Evolutionary conservation across 495 filamentous ascomycete genomes (phyloP), one percentile per base, ranked within the genome.

Genomic region (Annulohypoxylon bovei): DNA sequence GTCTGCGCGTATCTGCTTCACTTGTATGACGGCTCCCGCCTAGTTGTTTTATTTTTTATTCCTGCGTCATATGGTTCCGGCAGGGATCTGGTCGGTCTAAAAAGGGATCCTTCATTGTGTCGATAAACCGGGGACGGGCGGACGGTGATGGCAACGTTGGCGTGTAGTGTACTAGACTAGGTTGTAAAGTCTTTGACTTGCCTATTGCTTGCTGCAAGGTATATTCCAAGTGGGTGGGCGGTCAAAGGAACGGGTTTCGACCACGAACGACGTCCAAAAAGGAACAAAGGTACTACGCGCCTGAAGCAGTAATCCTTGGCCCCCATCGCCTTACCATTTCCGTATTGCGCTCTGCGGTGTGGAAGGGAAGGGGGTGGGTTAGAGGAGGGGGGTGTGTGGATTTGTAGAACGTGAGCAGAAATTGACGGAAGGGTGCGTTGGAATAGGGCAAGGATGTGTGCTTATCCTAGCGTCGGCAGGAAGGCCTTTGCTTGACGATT

Each of bases 21-120:
- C 74, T 56, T 75, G 76, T 74, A 78, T 76, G 76, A 73, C 71
- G 71, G 76, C 73, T 76, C 73, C 69, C 64, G 70, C 70, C 56
- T 68, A 68, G 70, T 65, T 74, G 72, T 74, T 67, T 73, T 72
- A 77, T 73, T 73, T 67, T 69, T 67, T 55, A 68, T 68, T 71
- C 69, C 76, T 78, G 76, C 76, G 76, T 78, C 76, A 78, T 74
- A 74, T 76, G 76, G 76, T 75, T 76, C 71, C 71, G 71, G 76
- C 74, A 78, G 76, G 76, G 76, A 73, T 78, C 73, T 74, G 67
- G 52, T 73, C 63, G 53, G 71, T 73, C 71, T 72, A 75, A 70
- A 75, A 74, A 75, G 71, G 68, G 73, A 77, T 75, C 70, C 63
- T 77, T 71, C 73, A 77, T 74, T 75, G 73, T 75, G 68, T 65